Base-by-base conservation (phyloP, 176 grass and related monocot species). In the Aegilops longissima region DNA sequence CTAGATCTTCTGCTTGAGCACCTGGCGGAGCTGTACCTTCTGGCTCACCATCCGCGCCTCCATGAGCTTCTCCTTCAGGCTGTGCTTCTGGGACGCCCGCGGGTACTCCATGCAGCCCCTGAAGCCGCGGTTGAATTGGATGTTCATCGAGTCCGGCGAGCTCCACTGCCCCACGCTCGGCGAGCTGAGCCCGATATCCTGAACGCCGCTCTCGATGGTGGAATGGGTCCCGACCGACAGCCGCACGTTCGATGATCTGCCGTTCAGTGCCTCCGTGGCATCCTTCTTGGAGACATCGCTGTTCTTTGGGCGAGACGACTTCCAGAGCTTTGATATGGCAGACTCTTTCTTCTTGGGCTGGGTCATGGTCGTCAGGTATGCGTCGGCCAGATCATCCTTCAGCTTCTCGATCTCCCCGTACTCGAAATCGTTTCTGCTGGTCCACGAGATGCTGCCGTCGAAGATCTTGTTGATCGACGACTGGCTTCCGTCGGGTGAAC, bases 1-100 rank as follows among this genome's bases (percentile, higher is more conserved):
- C 40, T 97, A 98, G 78, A 94, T 90, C 85, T 98, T 98, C 86
- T 98, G 97, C 80, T 93, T 89, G 38, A 98, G 94, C 33, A 98
- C 92, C 31, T 98, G 97, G 21, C 94, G 93, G 54, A 98, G 81
- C 94, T 98, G 97, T 18, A 98, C 75, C 82, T 96, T 98, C 80
- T 94, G 93, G 85, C 59, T 94, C 80, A 96, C 97, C 94, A 92
- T 96, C 71, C 97, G 93, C 23, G 94, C 97, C 77, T 99, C 94
- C 84, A 96, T 88, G 25, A 99, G 87, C 70, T 99, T 96, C 3
- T 92, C 83, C 77, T 99, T 96, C 87, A 99, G 84, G 83, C 94
- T 99, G 52, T 99, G 90, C 80, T 96, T 99, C 82, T 99, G 94
- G 40, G 85, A 85, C 47, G 83, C 85, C 85, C 87, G 70, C 8